A percentile compares a stretch with the other conserved stretches of the same genome.
These are phyloP conservation scores for Spatholobus suberectus DNA, from an alignment of 306 rosid species.

Conservation along the genomic window DNA sequence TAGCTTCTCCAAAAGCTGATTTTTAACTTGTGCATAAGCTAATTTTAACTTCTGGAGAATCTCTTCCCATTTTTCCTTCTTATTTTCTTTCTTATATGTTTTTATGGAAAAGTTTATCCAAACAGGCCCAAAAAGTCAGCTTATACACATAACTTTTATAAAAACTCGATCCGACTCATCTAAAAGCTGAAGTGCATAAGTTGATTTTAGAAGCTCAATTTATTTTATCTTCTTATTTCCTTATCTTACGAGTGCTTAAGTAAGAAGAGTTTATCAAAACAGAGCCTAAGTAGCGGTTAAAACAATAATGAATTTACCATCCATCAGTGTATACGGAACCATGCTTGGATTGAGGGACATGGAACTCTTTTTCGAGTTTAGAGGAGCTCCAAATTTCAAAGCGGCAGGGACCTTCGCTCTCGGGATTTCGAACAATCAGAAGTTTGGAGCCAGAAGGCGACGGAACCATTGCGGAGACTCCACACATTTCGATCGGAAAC, in stretches of 20 bases:
- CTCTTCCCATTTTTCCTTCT: too few species aligned
- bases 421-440: conserved; percentile 72
- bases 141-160: neutral
- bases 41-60: too few species aligned
- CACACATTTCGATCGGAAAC: conserved; percentile 80
- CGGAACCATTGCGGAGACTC: conserved; percentile 77
- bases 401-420: conserved; percentile 67
- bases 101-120: too few species aligned
- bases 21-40: too few species aligned
- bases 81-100: too few species aligned
- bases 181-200: too few species aligned
- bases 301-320: conserved; percentile 56
- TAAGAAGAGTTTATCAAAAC: too few species aligned
- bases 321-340: conserved; percentile 86
- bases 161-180: too few species aligned
- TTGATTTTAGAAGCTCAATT: neutral
- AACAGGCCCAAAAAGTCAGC: too few species aligned
- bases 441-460: conserved; percentile 84
- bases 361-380: conserved; percentile 71
- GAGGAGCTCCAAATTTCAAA: conserved; percentile 78
- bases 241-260: neutral
- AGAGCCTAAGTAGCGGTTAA: too few species aligned
- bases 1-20: too few species aligned
- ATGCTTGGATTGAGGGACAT: conserved; percentile 74
- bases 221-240: neutral